A percentile compares a stretch with the other conserved stretches of the same genome.
phyloP scores from a whole-genome alignment of 2,329 filamentous ascomycete species.

The Apiospora saccharicola region DNA sequence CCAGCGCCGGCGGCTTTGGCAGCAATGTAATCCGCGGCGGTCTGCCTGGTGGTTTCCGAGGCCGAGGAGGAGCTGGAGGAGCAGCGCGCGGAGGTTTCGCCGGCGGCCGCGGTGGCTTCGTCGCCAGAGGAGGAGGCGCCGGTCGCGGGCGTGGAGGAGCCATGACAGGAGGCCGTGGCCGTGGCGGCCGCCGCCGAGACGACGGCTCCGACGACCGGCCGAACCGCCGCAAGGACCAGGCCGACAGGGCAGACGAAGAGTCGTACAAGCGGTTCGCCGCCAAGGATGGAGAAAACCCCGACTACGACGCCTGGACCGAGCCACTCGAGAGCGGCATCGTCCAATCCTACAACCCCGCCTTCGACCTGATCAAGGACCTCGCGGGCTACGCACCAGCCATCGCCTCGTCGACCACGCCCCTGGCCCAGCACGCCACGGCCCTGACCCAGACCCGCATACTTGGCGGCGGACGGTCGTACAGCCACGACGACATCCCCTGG shows the following conservation, averaged over 20 bases:
- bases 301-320: slow-evolving; percentile 38
- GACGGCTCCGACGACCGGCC: slow-evolving; percentile 25
- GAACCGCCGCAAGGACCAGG: neutral
- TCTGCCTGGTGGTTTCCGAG: slow-evolving; percentile 30
- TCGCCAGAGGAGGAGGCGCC: slow-evolving; percentile 25
- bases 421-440: slow-evolving; percentile 44
- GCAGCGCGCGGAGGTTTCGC: slow-evolving; percentile 25
- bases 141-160: slow-evolving; percentile 19
- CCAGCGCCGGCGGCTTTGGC: neutral
- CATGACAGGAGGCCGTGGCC: slow-evolving; percentile 2
- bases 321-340: slow-evolving; percentile 40
- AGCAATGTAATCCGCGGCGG: slow-evolving; percentile 33
- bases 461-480: slow-evolving; percentile 46
- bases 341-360: slow-evolving; percentile 42
- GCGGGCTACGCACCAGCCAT: slow-evolving; percentile 48
- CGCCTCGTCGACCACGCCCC: slow-evolving; percentile 39
- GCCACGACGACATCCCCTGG: slow-evolving; percentile 32
- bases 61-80: slow-evolving; percentile 27
- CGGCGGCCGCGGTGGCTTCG: slow-evolving; percentile 26
- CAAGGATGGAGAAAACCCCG: slow-evolving; percentile 25
- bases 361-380: slow-evolving; percentile 43
- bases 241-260: slow-evolving; percentile 24
- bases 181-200: slow-evolving; percentile 24
- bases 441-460: slow-evolving; percentile 49
- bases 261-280: slow-evolving; percentile 29